phyloP scores from a whole-genome alignment of 176 grass and related monocot genomes.

The Carex kokanica region DNA sequence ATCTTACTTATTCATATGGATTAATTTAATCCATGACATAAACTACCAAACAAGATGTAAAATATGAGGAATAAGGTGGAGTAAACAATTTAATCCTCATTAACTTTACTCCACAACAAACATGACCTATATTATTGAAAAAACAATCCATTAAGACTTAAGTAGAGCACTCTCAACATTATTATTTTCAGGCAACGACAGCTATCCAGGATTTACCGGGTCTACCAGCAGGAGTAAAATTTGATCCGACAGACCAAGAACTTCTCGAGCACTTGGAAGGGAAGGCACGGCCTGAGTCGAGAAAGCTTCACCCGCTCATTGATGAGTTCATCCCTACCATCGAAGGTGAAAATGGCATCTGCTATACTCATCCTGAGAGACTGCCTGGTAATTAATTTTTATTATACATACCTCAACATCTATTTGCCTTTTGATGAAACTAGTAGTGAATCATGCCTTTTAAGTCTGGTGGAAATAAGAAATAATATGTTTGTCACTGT shows the following conservation, averaged over 20 bases:
- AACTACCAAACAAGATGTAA: too few relatives aligned
- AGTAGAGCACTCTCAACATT: background rate
- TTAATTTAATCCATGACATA: too few relatives aligned
- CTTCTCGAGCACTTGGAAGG: constrained; percentile 77
- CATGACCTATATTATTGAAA: background rate
- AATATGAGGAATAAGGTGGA: too few relatives aligned
- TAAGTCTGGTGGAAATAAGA: background rate
- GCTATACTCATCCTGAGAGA: constrained; percentile 84
- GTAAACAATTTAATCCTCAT: too few relatives aligned
- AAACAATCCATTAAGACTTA: background rate
- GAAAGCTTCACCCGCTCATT: constrained; percentile 62
- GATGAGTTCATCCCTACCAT: constrained; percentile 90
- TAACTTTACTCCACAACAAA: too few relatives aligned
- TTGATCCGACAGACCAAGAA: constrained; percentile 77
- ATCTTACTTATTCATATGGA: too few relatives aligned
- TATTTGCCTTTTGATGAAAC: background rate
- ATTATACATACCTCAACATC: background rate
- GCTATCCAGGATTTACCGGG: constrained; percentile 51
- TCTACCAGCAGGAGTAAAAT: constrained; percentile 68
- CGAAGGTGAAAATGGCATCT: constrained; percentile 72
- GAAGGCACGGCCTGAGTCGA: constrained; percentile 52
- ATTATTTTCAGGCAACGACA: constrained; percentile 36
- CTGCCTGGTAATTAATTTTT: constrained; percentile 44
- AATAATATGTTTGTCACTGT: background rate
- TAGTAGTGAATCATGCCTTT: background rate